Percentiles rank a stretch among this genome's conserved stretches.
Conservation (phyloP, 1,284 basidiomycete species). For the Sanghuangporus weigelae region DNA sequence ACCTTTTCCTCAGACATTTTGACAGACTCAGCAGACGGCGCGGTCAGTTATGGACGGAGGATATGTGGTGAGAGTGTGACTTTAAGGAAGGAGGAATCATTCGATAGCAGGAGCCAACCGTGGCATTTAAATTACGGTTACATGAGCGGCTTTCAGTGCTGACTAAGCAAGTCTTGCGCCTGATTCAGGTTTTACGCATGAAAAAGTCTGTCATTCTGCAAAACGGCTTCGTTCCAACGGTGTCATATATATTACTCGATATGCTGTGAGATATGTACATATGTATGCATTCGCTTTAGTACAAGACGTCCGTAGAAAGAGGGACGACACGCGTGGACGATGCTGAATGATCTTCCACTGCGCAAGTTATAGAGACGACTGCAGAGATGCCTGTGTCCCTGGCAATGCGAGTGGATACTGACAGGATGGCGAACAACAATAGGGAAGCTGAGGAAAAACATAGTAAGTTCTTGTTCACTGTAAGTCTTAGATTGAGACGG, state of each 20-base stretch:
- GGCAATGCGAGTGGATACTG: constrained; percentile 28
- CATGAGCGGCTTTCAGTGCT: not conserved
- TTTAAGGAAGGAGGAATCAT: constrained; percentile 9
- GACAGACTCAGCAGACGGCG: constrained; percentile 19
- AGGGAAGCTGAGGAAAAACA: not conserved
- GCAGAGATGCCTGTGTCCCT: constrained; percentile 28
- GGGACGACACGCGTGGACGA: constrained; percentile 30
- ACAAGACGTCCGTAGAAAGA: constrained; percentile 24
- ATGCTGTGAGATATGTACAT: not conserved
- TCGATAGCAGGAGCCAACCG: constrained; percentile 5
- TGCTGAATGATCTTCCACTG: constrained; percentile 27
- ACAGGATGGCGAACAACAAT: not conserved
- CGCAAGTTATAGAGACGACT: constrained; percentile 31
- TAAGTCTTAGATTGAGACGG: not conserved
- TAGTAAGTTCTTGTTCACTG: not conserved
- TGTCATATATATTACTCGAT: not conserved
- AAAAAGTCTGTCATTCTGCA: not conserved
- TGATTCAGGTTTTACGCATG: not conserved
- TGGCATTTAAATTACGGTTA: constrained; percentile 14
- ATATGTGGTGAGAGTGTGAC: constrained; percentile 8
- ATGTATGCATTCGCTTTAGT: constrained; percentile 25
- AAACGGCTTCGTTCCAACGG: not conserved
- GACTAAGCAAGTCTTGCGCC: not conserved
- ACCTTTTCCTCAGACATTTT: constrained; percentile 40
- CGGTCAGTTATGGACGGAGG: not conserved